Evolutionary conservation across 495 filamentous ascomycete species (phyloP).

Genomic region (Penicillium paradoxum): DNA sequence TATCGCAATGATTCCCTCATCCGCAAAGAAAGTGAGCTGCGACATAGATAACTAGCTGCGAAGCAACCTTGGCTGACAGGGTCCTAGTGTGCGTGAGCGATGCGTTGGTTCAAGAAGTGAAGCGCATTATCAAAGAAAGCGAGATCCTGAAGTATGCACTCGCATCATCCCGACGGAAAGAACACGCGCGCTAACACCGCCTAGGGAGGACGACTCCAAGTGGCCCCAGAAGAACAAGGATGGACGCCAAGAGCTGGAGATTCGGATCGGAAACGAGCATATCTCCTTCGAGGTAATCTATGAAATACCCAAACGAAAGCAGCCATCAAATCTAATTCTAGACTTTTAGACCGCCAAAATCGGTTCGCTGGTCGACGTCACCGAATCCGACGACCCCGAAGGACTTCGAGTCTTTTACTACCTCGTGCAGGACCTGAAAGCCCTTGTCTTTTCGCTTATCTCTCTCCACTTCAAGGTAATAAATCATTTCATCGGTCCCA

Average conservation of each 20-base stretch:
- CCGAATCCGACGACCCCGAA: constrained; percentile 92
- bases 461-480: constrained; percentile 92
- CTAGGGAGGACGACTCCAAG: constrained; percentile 95
- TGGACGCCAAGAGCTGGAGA: constrained; percentile 94
- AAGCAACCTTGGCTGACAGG: constrained; percentile 18
- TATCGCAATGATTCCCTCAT: constrained; percentile 99
- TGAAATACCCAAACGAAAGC: background rate
- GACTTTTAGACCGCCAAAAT: constrained; percentile 86
- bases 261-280: constrained; percentile 89
- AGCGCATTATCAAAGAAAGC: constrained; percentile 92
- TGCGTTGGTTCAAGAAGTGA: constrained; percentile 89
- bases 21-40: constrained; percentile 91
- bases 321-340: background rate
- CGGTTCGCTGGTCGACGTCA: constrained; percentile 93
- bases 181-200: constrained; percentile 10
- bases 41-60: background rate
- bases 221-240: constrained; percentile 99
- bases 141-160: constrained; percentile 88
- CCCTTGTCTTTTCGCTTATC: constrained; percentile 93
- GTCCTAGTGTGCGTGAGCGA: constrained; percentile 89
- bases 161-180: background rate
- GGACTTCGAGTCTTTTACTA: constrained; percentile 99
- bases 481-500: background rate
- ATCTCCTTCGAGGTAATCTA: constrained; percentile 87
- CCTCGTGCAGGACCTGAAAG: constrained; percentile 95